phyloP scores from a whole-genome alignment of 768 basidiomycete genomes.

The Tulasnella sp. region DNA sequence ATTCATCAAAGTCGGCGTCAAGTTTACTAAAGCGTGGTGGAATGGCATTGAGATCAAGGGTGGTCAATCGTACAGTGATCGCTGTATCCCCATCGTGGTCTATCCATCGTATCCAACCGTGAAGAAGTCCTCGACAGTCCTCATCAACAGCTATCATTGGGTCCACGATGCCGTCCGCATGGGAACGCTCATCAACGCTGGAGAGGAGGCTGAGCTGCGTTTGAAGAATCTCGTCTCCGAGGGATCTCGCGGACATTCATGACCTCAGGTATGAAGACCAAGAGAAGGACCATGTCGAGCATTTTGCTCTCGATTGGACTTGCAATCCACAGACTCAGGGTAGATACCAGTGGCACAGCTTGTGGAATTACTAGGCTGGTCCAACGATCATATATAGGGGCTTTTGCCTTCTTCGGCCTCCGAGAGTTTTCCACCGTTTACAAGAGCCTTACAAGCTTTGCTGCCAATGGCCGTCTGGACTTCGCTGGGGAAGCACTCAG shows the following conservation, averaged over 20 bases:
- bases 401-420: slow-evolving; percentile 34
- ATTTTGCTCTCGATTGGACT: slow-evolving; percentile 29
- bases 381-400: slow-evolving; percentile 24
- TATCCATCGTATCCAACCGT: too few species aligned
- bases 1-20: slow-evolving; percentile 30
- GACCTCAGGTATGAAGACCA: slow-evolving; percentile 17
- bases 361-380: not conserved
- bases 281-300: slow-evolving; percentile 19
- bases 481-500: slow-evolving; percentile 34
- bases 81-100: slow-evolving; percentile 33
- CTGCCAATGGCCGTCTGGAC: slow-evolving; percentile 26
- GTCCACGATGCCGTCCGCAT: slow-evolving; percentile 32
- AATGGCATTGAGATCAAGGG: too few species aligned
- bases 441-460: slow-evolving; percentile 26
- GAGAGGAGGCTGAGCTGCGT: slow-evolving; percentile 4
- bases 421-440: slow-evolving; percentile 31
- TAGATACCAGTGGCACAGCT: slow-evolving; percentile 16
- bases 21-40: slow-evolving; percentile 32
- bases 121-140: slow-evolving; percentile 25
- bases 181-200: slow-evolving; percentile 26
- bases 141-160: slow-evolving; percentile 36
- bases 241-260: slow-evolving; percentile 28
- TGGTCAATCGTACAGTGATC: not conserved
- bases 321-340: slow-evolving; percentile 28
- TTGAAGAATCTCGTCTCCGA: slow-evolving; percentile 24